These are phyloP conservation scores for Zoysia japonica DNA, from an alignment of 176 grass and related monocot species.

Conservation along the genomic window DNA sequence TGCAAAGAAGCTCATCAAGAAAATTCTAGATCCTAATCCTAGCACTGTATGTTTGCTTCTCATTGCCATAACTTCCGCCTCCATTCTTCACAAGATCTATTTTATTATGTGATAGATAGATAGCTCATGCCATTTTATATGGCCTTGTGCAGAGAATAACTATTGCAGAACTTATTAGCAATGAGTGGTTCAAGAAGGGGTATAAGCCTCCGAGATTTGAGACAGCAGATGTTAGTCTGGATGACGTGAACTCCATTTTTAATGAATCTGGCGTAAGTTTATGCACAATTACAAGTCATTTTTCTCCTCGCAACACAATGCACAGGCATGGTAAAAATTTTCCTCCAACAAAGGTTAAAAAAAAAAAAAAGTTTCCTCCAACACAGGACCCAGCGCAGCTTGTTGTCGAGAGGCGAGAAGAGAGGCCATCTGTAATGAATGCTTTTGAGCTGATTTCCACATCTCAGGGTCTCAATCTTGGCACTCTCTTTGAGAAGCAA, in stretches of 20 bases:
- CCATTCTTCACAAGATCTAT: background rate
- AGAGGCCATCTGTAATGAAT: conserved; percentile 76
- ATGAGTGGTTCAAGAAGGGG: conserved; percentile 98
- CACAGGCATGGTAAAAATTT: conserved; percentile 36
- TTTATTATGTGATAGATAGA: background rate
- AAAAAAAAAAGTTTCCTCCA: conserved; percentile 33
- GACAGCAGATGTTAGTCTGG: conserved; percentile 68
- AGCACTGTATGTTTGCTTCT: conserved; percentile 56
- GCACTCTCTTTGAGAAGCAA: conserved; percentile 94
- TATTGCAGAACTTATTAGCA: conserved; percentile 69
- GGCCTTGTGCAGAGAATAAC: conserved; percentile 74
- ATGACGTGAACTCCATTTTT: conserved; percentile 85
- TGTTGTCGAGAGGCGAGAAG: conserved; percentile 87
- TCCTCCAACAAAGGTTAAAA: conserved; percentile 11
- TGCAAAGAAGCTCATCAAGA: conserved; percentile 92
- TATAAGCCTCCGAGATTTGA: conserved; percentile 81
- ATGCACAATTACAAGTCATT: conserved; percentile 12
- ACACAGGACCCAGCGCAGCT: conserved; percentile 67
- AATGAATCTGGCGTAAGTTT: conserved; percentile 62
- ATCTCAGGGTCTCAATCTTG: conserved; percentile 93
- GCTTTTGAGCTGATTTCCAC: conserved; percentile 97
- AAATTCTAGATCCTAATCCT: conserved; percentile 87
- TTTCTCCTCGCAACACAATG: background rate
- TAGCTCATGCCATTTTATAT: conserved; percentile 6
- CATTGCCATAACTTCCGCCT: background rate